Conservation (phyloP, 2,329 filamentous ascomycete genomes). For the Diaporthe sp. region DNA sequence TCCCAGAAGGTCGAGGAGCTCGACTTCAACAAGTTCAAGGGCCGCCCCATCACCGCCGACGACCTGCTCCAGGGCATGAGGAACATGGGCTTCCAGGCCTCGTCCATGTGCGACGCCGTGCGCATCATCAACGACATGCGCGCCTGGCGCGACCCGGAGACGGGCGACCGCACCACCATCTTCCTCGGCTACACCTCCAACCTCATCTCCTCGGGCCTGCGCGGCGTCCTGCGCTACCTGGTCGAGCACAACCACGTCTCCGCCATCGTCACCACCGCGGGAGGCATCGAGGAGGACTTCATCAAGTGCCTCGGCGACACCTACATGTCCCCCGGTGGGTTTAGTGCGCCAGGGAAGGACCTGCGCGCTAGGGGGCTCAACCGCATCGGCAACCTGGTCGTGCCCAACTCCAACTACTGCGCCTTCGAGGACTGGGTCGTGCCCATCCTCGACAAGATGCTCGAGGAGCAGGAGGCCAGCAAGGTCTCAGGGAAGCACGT, state of each 20-base stretch:
- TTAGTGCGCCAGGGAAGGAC: slow-evolving; percentile 79
- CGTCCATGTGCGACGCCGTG: slow-evolving; percentile 85
- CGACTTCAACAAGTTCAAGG: slow-evolving; percentile 87
- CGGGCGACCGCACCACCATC: slow-evolving; percentile 84
- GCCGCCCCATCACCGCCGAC: slow-evolving; percentile 82
- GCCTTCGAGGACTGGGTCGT: slow-evolving; percentile 98
- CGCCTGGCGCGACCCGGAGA: slow-evolving; percentile 83
- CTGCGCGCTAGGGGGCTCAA: slow-evolving; percentile 90
- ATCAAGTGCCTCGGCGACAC: slow-evolving; percentile 98
- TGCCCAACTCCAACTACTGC: slow-evolving; percentile 98
- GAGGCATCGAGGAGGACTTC: slow-evolving; percentile 95
- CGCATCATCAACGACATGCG: slow-evolving; percentile 96
- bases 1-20: slow-evolving; percentile 88
- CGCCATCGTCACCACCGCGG: slow-evolving; percentile 93
- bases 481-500: slow-evolving; percentile 58
- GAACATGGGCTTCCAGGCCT: slow-evolving; percentile 81
- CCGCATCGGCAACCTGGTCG: slow-evolving; percentile 93
- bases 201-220: slow-evolving; percentile 93
- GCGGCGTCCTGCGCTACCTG: slow-evolving; percentile 91
- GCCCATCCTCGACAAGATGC: slow-evolving; percentile 93
- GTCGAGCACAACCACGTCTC: slow-evolving; percentile 94
- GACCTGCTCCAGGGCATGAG: slow-evolving; percentile 86
- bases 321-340: slow-evolving; percentile 80
- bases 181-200: slow-evolving; percentile 99
- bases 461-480: slow-evolving; percentile 89